These are phyloP conservation scores for Saturnispora sanitii DNA, from an alignment of 805 yeast genomes.

Conservation along the genomic window DNA sequence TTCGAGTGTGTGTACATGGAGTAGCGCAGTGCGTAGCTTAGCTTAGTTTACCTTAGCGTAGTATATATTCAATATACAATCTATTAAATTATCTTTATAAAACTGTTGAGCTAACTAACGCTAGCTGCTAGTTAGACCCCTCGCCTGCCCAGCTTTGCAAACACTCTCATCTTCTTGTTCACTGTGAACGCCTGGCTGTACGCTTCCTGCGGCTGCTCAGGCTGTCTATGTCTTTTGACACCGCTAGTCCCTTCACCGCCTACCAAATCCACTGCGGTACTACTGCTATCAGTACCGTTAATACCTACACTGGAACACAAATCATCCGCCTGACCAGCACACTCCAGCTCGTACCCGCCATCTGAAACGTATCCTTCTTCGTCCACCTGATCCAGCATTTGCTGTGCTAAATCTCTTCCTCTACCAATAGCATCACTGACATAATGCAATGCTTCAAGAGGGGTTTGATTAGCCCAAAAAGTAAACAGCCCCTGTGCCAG, in stretches of 20 bases:
- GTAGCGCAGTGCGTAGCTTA: too few relatives aligned
- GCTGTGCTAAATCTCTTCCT: conserved; percentile 11
- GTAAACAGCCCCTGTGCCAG: conserved; percentile 14
- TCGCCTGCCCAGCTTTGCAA: too few relatives aligned
- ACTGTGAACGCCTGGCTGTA: too few relatives aligned
- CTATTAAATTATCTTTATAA: too few relatives aligned
- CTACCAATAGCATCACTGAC: conserved; percentile 19
- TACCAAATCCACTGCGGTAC: too few relatives aligned
- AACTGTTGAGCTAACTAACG: too few relatives aligned
- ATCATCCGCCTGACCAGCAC: too few relatives aligned
- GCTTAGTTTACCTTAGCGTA: too few relatives aligned
- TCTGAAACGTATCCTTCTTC: conserved; percentile 17
- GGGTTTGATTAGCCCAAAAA: conserved; percentile 13
- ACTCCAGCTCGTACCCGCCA: conserved; percentile 18
- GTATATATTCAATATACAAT: too few relatives aligned
- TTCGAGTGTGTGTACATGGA: conserved; percentile 57
- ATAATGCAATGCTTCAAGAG: conserved; percentile 14
- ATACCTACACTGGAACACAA: too few relatives aligned
- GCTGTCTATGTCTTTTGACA: neutral
- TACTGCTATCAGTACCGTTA: conserved; percentile 6
- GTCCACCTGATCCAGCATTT: conserved; percentile 21
- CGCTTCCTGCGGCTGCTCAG: neutral
- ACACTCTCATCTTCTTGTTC: too few relatives aligned
- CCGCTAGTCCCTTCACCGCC: neutral
- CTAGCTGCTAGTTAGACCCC: too few relatives aligned